Base-by-base conservation (phyloP, 768 basidiomycete genomes). In the Lentinula boryana region DNA sequence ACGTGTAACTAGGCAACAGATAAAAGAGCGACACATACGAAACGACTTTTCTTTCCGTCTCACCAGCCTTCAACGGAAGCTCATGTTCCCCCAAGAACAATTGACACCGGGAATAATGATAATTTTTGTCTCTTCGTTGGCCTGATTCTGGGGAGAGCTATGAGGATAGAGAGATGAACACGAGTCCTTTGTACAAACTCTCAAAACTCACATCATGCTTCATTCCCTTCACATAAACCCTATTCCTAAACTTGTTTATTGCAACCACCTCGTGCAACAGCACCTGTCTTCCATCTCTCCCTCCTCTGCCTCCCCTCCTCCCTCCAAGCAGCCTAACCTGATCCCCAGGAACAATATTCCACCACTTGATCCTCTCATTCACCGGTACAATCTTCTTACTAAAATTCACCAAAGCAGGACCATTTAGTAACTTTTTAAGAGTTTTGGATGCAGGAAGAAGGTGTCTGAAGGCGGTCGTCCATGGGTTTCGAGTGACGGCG, bases 301-400 rank as follows among this genome's bases (percentile, higher is more conserved):
- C 41, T 13, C 13, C 16, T 13, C 2, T 48, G 2, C 46, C 46
- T 48, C 21, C 21, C 12, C 46, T 21, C 46, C 46, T 48, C 5
- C 46, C 8, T 27, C 89, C 88, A 6, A 83, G 80, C 59, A 92
- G 63, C 54, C 87, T 82, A 67, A 94, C 84, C 58, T 80, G 82
- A 75, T 94, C 92, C 6, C 92, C 92, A 5, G 93, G 90, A 36
- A 91, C 87, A 62, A 94, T 82, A 68, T 93, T 94, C 92, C 92
- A 94, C 68, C 83, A 84, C 70, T 91, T 88, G 56, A 94, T 88
- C 51, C 92, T 80, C 67, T 91, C 87, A 60, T 79, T 78, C 10
- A 83, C 80, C 12, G 80, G 78, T 49, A 83, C 84, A 43, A 81
- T 80, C 69, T 88, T 89, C 58, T 78, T 63, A 61, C 72, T 70